Conservation (phyloP, 306 rosid genomes). For the Canavalia gladiata region DNA sequence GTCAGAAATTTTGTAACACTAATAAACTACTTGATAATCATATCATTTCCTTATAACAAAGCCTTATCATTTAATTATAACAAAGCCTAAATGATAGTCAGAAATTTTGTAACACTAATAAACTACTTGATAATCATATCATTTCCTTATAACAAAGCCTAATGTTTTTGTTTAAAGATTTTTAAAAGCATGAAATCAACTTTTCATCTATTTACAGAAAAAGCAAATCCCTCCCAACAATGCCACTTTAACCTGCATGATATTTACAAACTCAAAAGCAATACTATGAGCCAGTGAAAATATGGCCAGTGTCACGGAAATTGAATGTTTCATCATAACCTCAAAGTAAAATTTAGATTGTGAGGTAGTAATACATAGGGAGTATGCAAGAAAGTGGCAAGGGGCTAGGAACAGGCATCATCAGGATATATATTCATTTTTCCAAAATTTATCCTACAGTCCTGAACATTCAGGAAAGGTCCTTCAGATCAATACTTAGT, state of each 20-base stretch:
- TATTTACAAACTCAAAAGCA: background rate
- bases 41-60: conserved; percentile 9
- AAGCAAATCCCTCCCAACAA: conserved; percentile 4
- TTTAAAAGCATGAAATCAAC: background rate
- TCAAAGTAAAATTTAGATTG: background rate
- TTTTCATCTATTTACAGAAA: background rate
- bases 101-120: background rate
- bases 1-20: no score
- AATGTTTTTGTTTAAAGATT: conserved; percentile 4
- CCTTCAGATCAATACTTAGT: background rate
- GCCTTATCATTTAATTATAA: background rate
- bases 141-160: conserved; percentile 19
- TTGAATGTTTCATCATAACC: conserved; percentile 25
- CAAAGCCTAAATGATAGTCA: no score
- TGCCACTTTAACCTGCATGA: conserved; percentile 16
- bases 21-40: no score
- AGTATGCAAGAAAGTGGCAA: background rate
- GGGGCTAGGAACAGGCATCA: background rate
- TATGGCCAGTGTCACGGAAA: background rate
- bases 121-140: background rate
- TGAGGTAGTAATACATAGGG: background rate
- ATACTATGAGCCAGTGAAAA: conserved; percentile 19
- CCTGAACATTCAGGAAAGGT: background rate
- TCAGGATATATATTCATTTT: conserved; percentile 6
- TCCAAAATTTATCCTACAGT: background rate